phyloP scores from a whole-genome alignment of 495 filamentous ascomycete genomes.

The Hypoxylon lenormandii region DNA sequence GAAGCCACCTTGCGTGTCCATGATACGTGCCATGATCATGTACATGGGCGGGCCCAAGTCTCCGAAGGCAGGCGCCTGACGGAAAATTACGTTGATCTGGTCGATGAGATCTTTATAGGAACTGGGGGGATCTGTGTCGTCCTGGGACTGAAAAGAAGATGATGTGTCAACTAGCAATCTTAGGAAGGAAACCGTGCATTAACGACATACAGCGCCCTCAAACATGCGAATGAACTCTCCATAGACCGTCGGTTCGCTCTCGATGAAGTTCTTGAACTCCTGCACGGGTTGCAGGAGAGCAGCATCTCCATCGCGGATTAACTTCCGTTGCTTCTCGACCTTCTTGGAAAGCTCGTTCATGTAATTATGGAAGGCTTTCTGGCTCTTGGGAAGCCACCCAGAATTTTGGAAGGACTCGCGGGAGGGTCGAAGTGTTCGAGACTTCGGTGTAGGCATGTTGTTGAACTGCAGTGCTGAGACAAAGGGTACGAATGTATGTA shows the following conservation, averaged over 20 bases:
- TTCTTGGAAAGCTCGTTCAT: slow-evolving; percentile 29
- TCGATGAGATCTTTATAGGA: slow-evolving; percentile 26
- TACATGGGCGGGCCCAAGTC: slow-evolving; percentile 28
- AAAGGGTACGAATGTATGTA: slow-evolving; percentile 26
- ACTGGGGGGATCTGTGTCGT: slow-evolving; percentile 19
- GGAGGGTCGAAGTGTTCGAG: slow-evolving; percentile 27
- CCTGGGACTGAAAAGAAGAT: slow-evolving; percentile 22
- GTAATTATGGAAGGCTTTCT: slow-evolving; percentile 26
- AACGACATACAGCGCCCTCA: slow-evolving; percentile 23
- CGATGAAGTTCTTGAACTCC: slow-evolving; percentile 60
- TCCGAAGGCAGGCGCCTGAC: slow-evolving; percentile 26
- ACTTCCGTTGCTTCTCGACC: slow-evolving; percentile 28
- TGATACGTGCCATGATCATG: slow-evolving; percentile 28
- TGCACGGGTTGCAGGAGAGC: slow-evolving; percentile 41
- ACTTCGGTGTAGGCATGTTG: slow-evolving; percentile 24
- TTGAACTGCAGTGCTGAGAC: slow-evolving; percentile 26
- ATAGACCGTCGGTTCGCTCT: slow-evolving; percentile 54
- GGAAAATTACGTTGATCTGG: slow-evolving; percentile 24
- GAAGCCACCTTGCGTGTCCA: slow-evolving; percentile 27
- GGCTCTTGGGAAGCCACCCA: slow-evolving; percentile 27
- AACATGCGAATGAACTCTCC: slow-evolving; percentile 29
- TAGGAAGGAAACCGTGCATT: slow-evolving; percentile 27
- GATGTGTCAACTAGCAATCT: slow-evolving; percentile 25
- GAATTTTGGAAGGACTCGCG: slow-evolving; percentile 28
- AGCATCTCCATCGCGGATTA: slow-evolving; percentile 26